Evolutionary conservation across 768 basidiomycete species (phyloP), one percentile per base, ranked within the genome.

Genomic region (Leccinum longicurvipes): DNA sequence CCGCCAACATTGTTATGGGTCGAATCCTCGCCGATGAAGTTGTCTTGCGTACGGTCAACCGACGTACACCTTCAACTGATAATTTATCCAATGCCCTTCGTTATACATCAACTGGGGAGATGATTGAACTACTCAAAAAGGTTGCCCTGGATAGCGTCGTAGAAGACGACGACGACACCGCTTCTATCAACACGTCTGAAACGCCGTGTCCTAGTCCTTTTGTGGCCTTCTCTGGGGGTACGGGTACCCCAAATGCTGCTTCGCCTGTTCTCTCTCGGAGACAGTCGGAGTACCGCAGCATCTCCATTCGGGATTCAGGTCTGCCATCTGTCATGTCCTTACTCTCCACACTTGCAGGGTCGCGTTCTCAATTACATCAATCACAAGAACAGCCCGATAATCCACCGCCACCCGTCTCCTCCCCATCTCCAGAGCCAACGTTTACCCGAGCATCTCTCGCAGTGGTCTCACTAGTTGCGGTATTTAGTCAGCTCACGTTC

Each of bases 401-500:
- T 41, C 67, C 47, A 14, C 72, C 66, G 23, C 73, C 74, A 50
- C 60, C 66, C 3, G 61, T 70, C 51, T 52, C 68, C 21, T 65
- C 69, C 4, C 67, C 68, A 23, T 41, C 63, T 45, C 60, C 64
- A 42, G 66, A 64, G 14, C 64, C 62, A n/a, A 58, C 61, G 21
- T 62, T 77, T 12, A 74, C 82, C 17, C 76, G 79, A 8, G 77
- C 79, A 46, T 78, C 87, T 12, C 77, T 80, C 2, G 87, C 89
- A 11, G 79, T 83, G 19, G 78, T 81, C 10, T 82, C 86, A 0
- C 75, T 93, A 6, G 74, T 89, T 27, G 74, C 79, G 25, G 77
- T 85, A 27, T 93, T 91, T 70, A 78, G 78, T 57, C 86, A 88
- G 63, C 77, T 91, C 25, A 71, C 82, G 1, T 91, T 91, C 64